These are phyloP conservation scores for Ceratocystis colombiana DNA, from an alignment of 2,329 filamentous ascomycete species.

Conservation along the genomic window DNA sequence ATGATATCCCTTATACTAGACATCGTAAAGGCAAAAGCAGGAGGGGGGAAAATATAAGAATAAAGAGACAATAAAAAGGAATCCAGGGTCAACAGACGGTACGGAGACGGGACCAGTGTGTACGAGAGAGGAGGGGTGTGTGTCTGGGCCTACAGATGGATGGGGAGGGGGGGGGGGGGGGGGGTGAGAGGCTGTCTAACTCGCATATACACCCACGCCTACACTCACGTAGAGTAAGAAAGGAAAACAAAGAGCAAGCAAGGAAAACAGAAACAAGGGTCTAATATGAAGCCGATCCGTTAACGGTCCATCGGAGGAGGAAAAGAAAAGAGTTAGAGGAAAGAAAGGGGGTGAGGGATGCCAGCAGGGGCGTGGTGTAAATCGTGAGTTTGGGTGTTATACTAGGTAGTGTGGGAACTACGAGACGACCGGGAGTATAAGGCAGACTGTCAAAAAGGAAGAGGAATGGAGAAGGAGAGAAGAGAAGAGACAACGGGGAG, in stretches of 20 bases:
- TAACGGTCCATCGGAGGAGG: not conserved
- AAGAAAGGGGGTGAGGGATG: too few species aligned
- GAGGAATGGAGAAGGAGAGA: not conserved
- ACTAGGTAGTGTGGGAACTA: not conserved
- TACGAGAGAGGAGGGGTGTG: not conserved
- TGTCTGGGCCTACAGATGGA: not conserved
- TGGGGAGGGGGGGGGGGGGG: too few species aligned
- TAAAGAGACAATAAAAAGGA: too few species aligned
- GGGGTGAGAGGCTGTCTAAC: too few species aligned
- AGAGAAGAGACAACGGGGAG: not conserved
- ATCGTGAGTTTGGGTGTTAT: not conserved
- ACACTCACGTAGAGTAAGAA: not conserved
- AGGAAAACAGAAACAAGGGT: not conserved
- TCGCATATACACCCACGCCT: too few species aligned
- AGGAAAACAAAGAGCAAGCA: not conserved
- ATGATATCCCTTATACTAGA: conserved; percentile 25
- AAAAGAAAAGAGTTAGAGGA: not conserved
- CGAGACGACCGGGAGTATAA: not conserved
- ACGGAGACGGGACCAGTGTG: not conserved
- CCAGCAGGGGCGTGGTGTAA: too few species aligned
- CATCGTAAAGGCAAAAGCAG: conserved; percentile 16
- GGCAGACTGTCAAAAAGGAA: not conserved
- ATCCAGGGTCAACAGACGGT: not conserved
- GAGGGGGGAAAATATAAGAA: not conserved
- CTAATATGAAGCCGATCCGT: conserved; percentile 1